A percentile compares a stretch with the other conserved stretches of the same genome.
These are phyloP conservation scores for Chenopodium formosanum DNA, from an alignment of 148 eudicot genomes.

Conservation along the genomic window DNA sequence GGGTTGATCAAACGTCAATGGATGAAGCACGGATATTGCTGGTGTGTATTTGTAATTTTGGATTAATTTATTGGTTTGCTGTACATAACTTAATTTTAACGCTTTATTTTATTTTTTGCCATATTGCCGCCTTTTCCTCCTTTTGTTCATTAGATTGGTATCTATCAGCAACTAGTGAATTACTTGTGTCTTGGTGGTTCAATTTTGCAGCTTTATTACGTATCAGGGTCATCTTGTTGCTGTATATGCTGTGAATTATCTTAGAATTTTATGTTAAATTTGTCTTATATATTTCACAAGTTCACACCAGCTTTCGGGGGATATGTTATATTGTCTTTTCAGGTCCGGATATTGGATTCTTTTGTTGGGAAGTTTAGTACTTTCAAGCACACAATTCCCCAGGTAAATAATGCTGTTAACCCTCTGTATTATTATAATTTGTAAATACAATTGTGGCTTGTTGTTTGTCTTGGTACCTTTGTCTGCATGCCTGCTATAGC, in stretches of 20 bases:
- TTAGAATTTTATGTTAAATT: conserved; percentile 4
- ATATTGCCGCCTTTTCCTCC: not conserved
- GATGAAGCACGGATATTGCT: conserved; percentile 88
- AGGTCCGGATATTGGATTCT: conserved; percentile 97
- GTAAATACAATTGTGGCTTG: not conserved
- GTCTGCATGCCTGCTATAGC: not conserved
- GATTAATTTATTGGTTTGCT: conserved; percentile 1
- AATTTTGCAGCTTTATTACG: not conserved
- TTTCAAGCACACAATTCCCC: conserved; percentile 86
- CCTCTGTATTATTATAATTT: not conserved
- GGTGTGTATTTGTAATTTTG: conserved; percentile 36
- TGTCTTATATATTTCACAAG: not conserved
- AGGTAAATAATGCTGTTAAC: conserved; percentile 41
- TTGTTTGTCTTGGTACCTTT: not conserved
- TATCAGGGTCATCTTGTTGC: not conserved
- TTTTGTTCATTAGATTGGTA: not conserved
- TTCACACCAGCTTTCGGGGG: not conserved
- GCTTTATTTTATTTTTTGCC: not conserved
- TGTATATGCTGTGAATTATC: not conserved
- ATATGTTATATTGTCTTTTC: not conserved
- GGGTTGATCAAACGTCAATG: conserved; percentile 82
- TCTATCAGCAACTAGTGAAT: not conserved
- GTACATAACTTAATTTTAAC: not conserved
- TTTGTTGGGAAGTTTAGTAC: conserved; percentile 96
- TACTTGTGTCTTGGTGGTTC: not conserved